Evolutionary conservation across 2,329 filamentous ascomycete genomes (phyloP), one percentile per base, ranked within the genome.

Genomic region (Ascochyta lentis): DNA sequence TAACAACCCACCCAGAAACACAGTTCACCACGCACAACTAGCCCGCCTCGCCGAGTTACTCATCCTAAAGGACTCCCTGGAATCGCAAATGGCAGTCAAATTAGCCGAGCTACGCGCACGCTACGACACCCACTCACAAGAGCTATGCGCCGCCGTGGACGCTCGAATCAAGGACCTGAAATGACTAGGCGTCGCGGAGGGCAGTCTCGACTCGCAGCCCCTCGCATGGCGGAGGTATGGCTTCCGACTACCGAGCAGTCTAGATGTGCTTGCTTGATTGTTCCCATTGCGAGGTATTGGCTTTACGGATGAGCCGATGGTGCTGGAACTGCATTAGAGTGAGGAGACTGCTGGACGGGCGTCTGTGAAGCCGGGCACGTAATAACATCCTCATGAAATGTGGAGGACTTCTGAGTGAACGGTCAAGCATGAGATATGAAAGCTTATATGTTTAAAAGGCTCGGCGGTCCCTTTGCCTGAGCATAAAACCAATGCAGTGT

Each of bases 11-110:
- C n/a, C 27, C 49, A 74, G 71, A 29, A 55, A 56, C 12, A 16
- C 59, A 40, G 60, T 56, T 8, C 63, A 71, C 51, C 22, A 61
- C 41, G 63, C 65, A 8, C 66, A 72, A 49, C 49, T 70, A 33
- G 50, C 57, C 24, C 63, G 63, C 12, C 64, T 75, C 40, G 49
- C 60, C 9, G 46, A 63, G 1, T 63, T 75, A 0, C 41, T 73
- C 16, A 49, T 44, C 7, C 49, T 59, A 31, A 73, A 74, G 41
- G 49, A 54, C 15, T 48, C 58, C 3, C 59, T 74, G 38, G 72
- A 74, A 53, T 49, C 58, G n/a, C 37, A 54, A 6, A 70, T 75
- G 65, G 49, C 44, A 2, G 41, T 45, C 27, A 67, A 63, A 34
- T 43, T 70, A 6, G 49, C 33, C 3, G 34, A 41, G 13, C 40